Evolutionary conservation across 108 stramenopile species (phyloP).

Genomic region (Skeletonema marinoi): DNA sequence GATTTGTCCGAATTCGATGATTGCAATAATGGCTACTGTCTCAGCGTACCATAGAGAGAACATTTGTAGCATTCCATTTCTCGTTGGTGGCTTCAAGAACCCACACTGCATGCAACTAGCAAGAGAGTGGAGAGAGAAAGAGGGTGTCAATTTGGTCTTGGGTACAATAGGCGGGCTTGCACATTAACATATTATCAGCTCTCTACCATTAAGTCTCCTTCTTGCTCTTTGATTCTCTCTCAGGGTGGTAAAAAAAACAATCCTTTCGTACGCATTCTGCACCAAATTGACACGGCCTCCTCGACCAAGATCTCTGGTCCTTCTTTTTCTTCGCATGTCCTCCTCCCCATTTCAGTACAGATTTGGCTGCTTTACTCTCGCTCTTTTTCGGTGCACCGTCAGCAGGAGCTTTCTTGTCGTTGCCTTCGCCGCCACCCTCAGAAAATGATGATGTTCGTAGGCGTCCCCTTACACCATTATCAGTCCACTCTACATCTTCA

Average conservation of each 20-base stretch:
- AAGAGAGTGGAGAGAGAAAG: too few species aligned
- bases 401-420: background rate
- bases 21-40: too few species aligned
- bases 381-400: constrained; percentile 5
- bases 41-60: too few species aligned
- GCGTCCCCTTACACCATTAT: constrained; percentile 75
- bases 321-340: constrained; percentile 86
- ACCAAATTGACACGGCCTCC: constrained; percentile 77
- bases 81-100: too few species aligned
- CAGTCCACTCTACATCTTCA: constrained; percentile 80
- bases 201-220: background rate
- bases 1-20: too few species aligned
- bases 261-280: constrained; percentile 74
- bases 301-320: constrained; percentile 49
- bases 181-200: background rate
- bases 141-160: too few species aligned
- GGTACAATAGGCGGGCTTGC: too few species aligned
- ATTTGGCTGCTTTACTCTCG: constrained; percentile 66
- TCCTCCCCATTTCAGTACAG: constrained; percentile 93
- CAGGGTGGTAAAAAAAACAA: constrained; percentile 86
- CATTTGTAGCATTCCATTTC: too few species aligned
- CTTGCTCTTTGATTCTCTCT: constrained; percentile 10
- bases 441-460: constrained; percentile 31
- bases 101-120: too few species aligned
- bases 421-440: constrained; percentile 14